Conservation (phyloP, 805 yeast species). For the Teunomyces atbi region DNA sequence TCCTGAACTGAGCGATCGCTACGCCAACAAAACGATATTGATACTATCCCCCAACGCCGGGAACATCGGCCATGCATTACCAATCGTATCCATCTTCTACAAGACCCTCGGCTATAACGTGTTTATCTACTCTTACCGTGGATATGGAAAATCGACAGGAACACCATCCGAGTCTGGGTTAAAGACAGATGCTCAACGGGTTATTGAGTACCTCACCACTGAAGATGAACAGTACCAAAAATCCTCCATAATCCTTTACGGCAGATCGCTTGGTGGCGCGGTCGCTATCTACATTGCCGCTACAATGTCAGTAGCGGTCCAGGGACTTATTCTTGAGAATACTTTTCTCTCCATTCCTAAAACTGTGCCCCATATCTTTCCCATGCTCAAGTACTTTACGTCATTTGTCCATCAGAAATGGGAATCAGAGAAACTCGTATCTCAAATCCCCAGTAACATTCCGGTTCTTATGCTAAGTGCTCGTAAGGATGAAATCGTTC, state of each 20-base stretch:
- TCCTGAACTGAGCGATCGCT: slow-evolving; percentile 33
- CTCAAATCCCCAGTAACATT: slow-evolving; percentile 46
- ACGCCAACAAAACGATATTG: slow-evolving; percentile 65
- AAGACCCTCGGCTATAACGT: slow-evolving; percentile 68
- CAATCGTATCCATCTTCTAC: slow-evolving; percentile 71
- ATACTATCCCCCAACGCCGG: slow-evolving; percentile 93
- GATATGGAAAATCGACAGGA: slow-evolving; percentile 85
- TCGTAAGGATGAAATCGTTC: slow-evolving; percentile 82
- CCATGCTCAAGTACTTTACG: slow-evolving; percentile 55
- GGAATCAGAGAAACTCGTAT: slow-evolving; percentile 69
- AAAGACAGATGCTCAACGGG: slow-evolving; percentile 76
- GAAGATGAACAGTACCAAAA: slow-evolving; percentile 51
- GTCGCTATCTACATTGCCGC: slow-evolving; percentile 82
- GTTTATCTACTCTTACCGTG: slow-evolving; percentile 83
- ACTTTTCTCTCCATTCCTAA: slow-evolving; percentile 77
- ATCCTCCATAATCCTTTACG: slow-evolving; percentile 67
- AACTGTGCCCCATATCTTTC: slow-evolving; percentile 71
- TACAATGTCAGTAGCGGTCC: slow-evolving; percentile 46
- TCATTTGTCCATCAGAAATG: slow-evolving; percentile 74
- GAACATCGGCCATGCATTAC: slow-evolving; percentile 87
- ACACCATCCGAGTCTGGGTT: slow-evolving; percentile 73
- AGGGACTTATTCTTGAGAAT: slow-evolving; percentile 78
- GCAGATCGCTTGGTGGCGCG: slow-evolving; percentile 94
- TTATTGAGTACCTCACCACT: slow-evolving; percentile 53
- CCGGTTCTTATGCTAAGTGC: slow-evolving; percentile 77